Evolutionary conservation across 305 asterid genomes (phyloP), one percentile per base, ranked within the genome.

Genomic region (Salvia sclarea): DNA sequence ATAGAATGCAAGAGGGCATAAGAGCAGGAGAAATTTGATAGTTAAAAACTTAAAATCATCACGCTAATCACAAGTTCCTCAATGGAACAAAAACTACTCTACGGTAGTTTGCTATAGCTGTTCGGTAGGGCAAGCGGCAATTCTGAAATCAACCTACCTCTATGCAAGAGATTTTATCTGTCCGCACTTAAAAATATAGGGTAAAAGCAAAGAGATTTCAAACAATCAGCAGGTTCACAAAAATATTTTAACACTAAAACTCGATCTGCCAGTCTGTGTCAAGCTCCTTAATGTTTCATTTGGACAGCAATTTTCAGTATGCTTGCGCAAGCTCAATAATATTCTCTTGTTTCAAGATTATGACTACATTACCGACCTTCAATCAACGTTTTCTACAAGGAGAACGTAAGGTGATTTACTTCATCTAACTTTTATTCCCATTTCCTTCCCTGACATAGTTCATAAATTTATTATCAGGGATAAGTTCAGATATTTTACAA

Each of bases 11-110:
- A 8, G 72, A 47, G 20, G 40, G 55, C 14, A 22, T 37, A 64
- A 20, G 62, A 71, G 44, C 43, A 72, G 18, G 8, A 9, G 20
- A 18, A n/a, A 69, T 61, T 44, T 40, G 11, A 21, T 66, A 56
- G 75, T 44, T 43, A 17, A 45, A 61, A 41, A 50, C 60, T 44
- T 43, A 17, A 45, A 61, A 41, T 55, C 60, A 52, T 41, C 14
- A 10, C 38, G 64, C 52, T 58, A 40, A 44, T 45, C 62, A 64
- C 33, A 61, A 14, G 31, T 20, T 58, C 43, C 37, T 37, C 57
- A 37, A 33, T 10, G 40, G 45, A 71, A 37, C 35, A 69, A 52
- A 16, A 40, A 21, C 50, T 9, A 10, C 53, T 17, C 5, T 41
- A 54, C 24, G 61, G 44, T 24, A 66, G 59, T 37, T 66, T 62